Conservation (phyloP, 176 grass and related monocot genomes). For the Oryza officinalis region DNA sequence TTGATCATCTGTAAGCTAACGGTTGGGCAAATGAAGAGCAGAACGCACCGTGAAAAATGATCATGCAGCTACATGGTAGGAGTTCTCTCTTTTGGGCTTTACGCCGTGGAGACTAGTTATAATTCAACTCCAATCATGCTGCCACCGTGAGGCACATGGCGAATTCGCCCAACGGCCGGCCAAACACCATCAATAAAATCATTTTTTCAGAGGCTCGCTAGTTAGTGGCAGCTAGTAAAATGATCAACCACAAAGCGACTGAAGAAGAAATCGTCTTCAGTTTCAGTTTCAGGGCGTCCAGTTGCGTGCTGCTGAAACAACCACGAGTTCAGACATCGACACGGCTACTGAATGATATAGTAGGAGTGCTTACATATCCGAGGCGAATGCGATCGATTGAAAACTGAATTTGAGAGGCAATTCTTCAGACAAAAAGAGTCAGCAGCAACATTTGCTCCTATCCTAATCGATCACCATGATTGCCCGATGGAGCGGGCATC, state of each 20-base stretch:
- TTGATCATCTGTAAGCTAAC: too few species aligned
- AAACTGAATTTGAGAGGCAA: not conserved
- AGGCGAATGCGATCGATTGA: not conserved
- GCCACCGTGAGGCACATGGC: not conserved
- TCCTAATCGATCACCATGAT: slow-evolving; percentile 1
- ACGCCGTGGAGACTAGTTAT: not conserved
- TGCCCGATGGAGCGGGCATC: slow-evolving; percentile 29
- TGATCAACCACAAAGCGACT: not conserved
- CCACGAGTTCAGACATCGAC: not conserved
- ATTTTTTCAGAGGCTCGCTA: not conserved
- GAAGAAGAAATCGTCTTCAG: not conserved
- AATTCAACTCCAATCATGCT: not conserved
- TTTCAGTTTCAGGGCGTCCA: not conserved
- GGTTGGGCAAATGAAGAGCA: not conserved
- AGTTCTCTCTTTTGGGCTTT: not conserved
- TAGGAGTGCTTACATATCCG: not conserved
- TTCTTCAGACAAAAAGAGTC: not conserved
- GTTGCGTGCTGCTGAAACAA: not conserved
- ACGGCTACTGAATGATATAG: not conserved
- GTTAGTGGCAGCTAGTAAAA: not conserved
- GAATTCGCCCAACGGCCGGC: not conserved
- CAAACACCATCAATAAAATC: not conserved
- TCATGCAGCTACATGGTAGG: not conserved
- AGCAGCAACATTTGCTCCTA: not conserved
- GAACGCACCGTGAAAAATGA: not conserved